Conservation (phyloP, 1,284 basidiomycete species). For the Ceratobasidium sp. region DNA sequence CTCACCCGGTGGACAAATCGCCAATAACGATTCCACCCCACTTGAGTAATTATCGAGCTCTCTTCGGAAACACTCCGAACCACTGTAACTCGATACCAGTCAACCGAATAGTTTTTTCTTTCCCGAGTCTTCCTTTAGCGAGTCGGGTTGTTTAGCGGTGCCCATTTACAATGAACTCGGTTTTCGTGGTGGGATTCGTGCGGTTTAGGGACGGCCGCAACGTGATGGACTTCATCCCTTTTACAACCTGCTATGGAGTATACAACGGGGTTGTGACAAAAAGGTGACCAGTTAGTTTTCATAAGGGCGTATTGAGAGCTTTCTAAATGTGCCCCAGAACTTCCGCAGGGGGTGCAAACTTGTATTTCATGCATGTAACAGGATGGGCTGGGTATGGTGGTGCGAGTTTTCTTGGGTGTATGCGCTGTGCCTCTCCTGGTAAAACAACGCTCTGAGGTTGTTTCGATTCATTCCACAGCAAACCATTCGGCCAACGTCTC, state of each 20-base stretch:
- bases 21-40: too few species aligned
- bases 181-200: slow-evolving; percentile 53
- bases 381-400: slow-evolving; percentile 69
- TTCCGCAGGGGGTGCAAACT: slow-evolving; percentile 62
- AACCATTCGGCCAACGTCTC: slow-evolving; percentile 64
- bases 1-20: too few species aligned
- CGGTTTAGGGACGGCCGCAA: slow-evolving; percentile 72
- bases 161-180: slow-evolving; percentile 62
- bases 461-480: neutral
- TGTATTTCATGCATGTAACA: slow-evolving; percentile 69
- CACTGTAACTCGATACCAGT: neutral
- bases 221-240: slow-evolving; percentile 61
- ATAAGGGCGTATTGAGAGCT: slow-evolving; percentile 44
- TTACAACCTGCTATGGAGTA: slow-evolving; percentile 64
- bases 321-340: slow-evolving; percentile 52
- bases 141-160: slow-evolving; percentile 52
- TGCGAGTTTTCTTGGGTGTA: slow-evolving; percentile 50
- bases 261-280: slow-evolving; percentile 64
- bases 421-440: neutral
- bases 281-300: slow-evolving; percentile 56
- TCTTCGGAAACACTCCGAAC: neutral
- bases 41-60: too few species aligned
- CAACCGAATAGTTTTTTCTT: too few species aligned
- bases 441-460: neutral
- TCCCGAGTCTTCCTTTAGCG: slow-evolving; percentile 19